A percentile compares a stretch with the other conserved stretches of the same genome.
These are phyloP conservation scores for Lipomyces starkeyi DNA, from an alignment of 805 yeast genomes.

Conservation along the genomic window DNA sequence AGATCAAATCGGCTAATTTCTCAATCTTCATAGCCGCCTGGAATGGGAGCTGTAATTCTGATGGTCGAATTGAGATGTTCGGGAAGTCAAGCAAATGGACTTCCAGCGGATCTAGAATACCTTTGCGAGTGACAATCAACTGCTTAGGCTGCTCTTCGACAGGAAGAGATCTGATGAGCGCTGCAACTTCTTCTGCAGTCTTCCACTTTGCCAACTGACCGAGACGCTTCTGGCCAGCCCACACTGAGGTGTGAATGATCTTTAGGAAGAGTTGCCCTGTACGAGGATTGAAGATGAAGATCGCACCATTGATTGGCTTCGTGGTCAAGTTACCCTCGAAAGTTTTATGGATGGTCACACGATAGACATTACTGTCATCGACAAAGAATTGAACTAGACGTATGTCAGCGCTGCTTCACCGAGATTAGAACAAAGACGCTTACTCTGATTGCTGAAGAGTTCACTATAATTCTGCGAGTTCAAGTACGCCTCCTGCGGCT, in stretches of 20 bases:
- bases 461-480: constrained; percentile 91
- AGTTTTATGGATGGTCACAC: constrained; percentile 90
- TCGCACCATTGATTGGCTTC: constrained; percentile 91
- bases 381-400: constrained; percentile 68
- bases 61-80: constrained; percentile 83
- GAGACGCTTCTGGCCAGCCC: constrained; percentile 95
- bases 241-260: constrained; percentile 89
- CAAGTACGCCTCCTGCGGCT: constrained; percentile 88
- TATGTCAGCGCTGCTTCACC: background rate
- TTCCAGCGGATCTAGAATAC: constrained; percentile 91
- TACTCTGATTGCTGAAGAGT: constrained; percentile 74
- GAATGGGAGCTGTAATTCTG: constrained; percentile 90
- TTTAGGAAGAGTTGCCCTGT: constrained; percentile 89
- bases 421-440: background rate
- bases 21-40: constrained; percentile 82
- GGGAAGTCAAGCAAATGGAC: constrained; percentile 98
- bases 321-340: constrained; percentile 92
- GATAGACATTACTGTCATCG: constrained; percentile 92
- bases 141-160: constrained; percentile 95
- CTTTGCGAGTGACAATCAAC: constrained; percentile 85
- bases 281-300: constrained; percentile 86
- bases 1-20: constrained; percentile 75
- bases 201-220: constrained; percentile 97
- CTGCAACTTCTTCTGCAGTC: constrained; percentile 96
- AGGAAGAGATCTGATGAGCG: constrained; percentile 84